A percentile compares a stretch with the other conserved stretches of the same genome.
Conservation (phyloP, 768 basidiomycete species). For the Ephemerocybe angulata region DNA sequence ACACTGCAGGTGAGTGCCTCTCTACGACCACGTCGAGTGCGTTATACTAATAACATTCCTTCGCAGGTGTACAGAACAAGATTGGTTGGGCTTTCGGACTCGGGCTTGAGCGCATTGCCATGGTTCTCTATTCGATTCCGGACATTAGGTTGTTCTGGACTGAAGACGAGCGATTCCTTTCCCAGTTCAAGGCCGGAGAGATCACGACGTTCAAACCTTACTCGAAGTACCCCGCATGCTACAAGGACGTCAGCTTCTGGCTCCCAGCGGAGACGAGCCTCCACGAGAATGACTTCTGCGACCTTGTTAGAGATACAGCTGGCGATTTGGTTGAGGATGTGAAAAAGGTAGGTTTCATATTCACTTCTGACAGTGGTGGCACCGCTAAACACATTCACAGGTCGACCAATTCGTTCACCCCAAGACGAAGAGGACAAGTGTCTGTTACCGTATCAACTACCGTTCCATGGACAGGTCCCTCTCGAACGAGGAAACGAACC, state of each 20-base stretch:
- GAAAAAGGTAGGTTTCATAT: slow-evolving; percentile 53
- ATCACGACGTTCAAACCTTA: slow-evolving; percentile 87
- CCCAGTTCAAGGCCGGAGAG: slow-evolving; percentile 75
- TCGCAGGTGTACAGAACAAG: slow-evolving; percentile 69
- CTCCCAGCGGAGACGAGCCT: slow-evolving; percentile 48
- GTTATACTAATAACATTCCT: slow-evolving; percentile 10
- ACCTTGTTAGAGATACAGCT: slow-evolving; percentile 86
- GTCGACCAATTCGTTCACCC: slow-evolving; percentile 91
- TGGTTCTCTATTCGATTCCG: slow-evolving; percentile 95
- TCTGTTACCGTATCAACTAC: slow-evolving; percentile 91
- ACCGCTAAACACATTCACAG: slow-evolving; percentile 36
- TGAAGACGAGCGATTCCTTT: slow-evolving; percentile 76
- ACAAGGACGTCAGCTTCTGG: slow-evolving; percentile 98
- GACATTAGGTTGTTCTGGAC: slow-evolving; percentile 99
- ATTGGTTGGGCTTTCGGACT: slow-evolving; percentile 98
- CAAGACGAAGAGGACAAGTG: slow-evolving; percentile 72
- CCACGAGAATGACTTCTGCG: slow-evolving; percentile 97
- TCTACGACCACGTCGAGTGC: slow-evolving; percentile 17
- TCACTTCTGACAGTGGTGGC: neutral
- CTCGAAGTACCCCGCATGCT: slow-evolving; percentile 88
- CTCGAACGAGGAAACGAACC: slow-evolving; percentile 85
- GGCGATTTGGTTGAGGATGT: slow-evolving; percentile 94
- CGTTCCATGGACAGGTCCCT: slow-evolving; percentile 96
- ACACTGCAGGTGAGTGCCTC: slow-evolving; percentile 69
- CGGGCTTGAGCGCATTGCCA: slow-evolving; percentile 94